Evolutionary conservation across 768 basidiomycete genomes (phyloP).

Genomic region (Leccinum obscurum): DNA sequence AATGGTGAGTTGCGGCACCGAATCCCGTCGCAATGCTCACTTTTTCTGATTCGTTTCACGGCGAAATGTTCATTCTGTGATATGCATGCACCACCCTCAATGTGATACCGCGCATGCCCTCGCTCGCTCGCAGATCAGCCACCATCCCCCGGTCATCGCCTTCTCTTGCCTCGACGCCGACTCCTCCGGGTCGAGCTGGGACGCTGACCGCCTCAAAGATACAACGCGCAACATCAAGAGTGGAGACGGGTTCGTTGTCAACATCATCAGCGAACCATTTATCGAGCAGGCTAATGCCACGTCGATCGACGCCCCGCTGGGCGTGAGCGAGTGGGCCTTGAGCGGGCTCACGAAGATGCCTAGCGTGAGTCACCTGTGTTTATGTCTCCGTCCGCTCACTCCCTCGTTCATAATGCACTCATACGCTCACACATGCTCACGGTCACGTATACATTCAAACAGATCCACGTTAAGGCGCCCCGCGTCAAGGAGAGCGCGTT

Average conservation of each 20-base stretch:
- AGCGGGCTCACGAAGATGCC: constrained; percentile 30
- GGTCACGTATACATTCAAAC: not conserved
- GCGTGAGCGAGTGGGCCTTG: constrained; percentile 40
- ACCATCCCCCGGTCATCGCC: constrained; percentile 38
- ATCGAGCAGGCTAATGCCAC: constrained; percentile 40
- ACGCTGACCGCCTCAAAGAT: constrained; percentile 35
- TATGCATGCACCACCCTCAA: not conserved
- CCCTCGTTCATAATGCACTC: not conserved
- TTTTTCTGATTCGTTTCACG: too few species aligned
- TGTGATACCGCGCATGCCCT: too few species aligned
- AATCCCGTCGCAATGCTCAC: too few species aligned
- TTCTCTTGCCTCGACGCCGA: constrained; percentile 26
- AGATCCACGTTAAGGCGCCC: constrained; percentile 23
- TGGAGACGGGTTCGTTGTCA: not conserved
- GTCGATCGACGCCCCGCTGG: constrained; percentile 37
- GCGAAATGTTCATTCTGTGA: not conserved
- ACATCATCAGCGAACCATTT: constrained; percentile 54
- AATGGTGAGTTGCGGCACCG: constrained; percentile 21
- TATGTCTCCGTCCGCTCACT: not conserved
- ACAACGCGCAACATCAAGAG: constrained; percentile 23
- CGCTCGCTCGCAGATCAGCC: constrained; percentile 17
- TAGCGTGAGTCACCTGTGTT: constrained; percentile 11
- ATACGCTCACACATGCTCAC: constrained; percentile 27
- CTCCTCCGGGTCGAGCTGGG: not conserved
- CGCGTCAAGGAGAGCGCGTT: constrained; percentile 35